phyloP scores from a whole-genome alignment of 2,329 filamentous ascomycete species.

The Claviceps pazoutovae region DNA sequence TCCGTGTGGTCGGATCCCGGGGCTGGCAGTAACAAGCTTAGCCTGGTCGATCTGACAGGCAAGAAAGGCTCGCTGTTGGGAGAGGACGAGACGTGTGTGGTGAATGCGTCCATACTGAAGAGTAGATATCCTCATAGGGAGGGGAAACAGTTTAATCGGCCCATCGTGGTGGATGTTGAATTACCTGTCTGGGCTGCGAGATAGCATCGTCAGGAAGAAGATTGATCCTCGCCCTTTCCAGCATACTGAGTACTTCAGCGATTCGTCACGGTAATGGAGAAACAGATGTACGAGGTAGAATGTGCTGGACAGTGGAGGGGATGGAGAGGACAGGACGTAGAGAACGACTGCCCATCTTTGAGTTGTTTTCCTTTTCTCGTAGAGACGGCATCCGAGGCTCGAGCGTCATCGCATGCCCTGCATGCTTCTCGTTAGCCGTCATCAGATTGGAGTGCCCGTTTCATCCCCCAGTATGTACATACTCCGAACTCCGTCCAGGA shows the following conservation, averaged over 20 bases:
- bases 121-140: slow-evolving; percentile 48
- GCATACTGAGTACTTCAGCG: too few relatives aligned
- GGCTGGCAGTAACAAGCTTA: slow-evolving; percentile 39
- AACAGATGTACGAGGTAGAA: too few relatives aligned
- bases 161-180: slow-evolving; percentile 72
- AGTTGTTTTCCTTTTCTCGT: neutral
- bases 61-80: slow-evolving; percentile 17
- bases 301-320: too few relatives aligned
- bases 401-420: too few relatives aligned
- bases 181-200: slow-evolving; percentile 36
- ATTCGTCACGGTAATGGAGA: too few relatives aligned
- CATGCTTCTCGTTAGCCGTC: too few relatives aligned
- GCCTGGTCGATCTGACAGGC: slow-evolving; percentile 46
- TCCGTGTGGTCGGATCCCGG: slow-evolving; percentile 47
- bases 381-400: too few relatives aligned
- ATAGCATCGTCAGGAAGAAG: neutral
- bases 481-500: too few relatives aligned
- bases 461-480: too few relatives aligned
- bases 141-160: slow-evolving; percentile 57
- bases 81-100: slow-evolving; percentile 52
- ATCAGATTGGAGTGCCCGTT: too few relatives aligned
- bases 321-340: too few relatives aligned
- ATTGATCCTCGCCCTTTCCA: neutral
- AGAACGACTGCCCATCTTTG: neutral
- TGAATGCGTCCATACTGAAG: slow-evolving; percentile 67